Percentiles rank a stretch among this genome's conserved stretches.
These are phyloP conservation scores for Pseudogymnoascus verrucosus DNA, from an alignment of 2,329 filamentous ascomycete species.

Conservation along the genomic window DNA sequence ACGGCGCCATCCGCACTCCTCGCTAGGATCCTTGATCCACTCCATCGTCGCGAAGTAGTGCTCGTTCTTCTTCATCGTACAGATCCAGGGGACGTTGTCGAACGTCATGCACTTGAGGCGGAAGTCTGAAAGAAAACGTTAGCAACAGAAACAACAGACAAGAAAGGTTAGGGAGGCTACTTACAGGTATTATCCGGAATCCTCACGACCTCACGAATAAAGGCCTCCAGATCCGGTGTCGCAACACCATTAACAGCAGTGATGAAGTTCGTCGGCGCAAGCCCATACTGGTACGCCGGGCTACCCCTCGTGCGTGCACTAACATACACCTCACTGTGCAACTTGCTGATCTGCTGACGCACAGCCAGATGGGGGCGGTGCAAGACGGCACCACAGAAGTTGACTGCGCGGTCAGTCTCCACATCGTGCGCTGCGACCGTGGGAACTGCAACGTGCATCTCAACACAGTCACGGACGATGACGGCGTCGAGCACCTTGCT, in stretches of 20 bases:
- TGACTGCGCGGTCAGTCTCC: constrained; percentile 84
- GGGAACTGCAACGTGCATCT: constrained; percentile 67
- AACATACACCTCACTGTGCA: constrained; percentile 95
- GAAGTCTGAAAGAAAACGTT: constrained; percentile 55
- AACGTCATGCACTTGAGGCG: constrained; percentile 95
- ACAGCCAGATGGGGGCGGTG: constrained; percentile 95
- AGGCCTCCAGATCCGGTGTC: constrained; percentile 73
- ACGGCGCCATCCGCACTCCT: constrained; percentile 54
- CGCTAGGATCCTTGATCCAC: constrained; percentile 55
- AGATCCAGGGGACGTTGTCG: constrained; percentile 97
- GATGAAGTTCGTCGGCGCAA: constrained; percentile 95
- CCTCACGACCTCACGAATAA: constrained; percentile 71
- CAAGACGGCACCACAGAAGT: constrained; percentile 90
- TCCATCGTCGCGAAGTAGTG: constrained; percentile 78
- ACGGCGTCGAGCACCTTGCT: constrained; percentile 74
- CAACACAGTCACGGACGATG: constrained; percentile 76
- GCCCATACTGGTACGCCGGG: constrained; percentile 79
- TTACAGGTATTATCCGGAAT: constrained; percentile 91
- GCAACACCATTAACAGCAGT: constrained; percentile 87
- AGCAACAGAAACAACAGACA: constrained; percentile 13
- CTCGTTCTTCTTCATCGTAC: constrained; percentile 99
- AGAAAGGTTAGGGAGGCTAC: constrained; percentile 23
- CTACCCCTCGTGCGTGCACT: constrained; percentile 77
- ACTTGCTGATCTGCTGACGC: constrained; percentile 90
- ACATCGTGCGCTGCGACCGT: constrained; percentile 85